Conservation (phyloP, 768 basidiomycete species). For the Leucocoprinus birnbaumii region DNA sequence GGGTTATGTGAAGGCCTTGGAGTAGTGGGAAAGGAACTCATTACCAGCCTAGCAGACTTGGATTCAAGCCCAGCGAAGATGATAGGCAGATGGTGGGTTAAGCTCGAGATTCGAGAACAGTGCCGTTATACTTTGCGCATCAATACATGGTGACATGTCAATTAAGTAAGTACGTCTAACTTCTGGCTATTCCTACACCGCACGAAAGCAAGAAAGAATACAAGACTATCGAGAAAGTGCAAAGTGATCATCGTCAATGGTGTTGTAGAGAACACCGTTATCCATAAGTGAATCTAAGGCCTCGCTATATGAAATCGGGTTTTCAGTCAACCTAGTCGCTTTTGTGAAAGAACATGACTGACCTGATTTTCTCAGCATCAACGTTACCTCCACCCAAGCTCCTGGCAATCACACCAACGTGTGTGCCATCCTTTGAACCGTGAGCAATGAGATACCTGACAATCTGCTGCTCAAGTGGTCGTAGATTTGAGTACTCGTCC, state of each 20-base stretch:
- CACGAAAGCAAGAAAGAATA: slow-evolving; percentile 4
- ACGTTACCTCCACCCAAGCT: slow-evolving; percentile 43
- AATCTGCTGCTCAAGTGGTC: slow-evolving; percentile 59
- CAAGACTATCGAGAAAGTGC: slow-evolving; percentile 39
- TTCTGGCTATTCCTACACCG: slow-evolving; percentile 3
- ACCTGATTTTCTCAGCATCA: slow-evolving; percentile 66
- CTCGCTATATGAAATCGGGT: slow-evolving; percentile 36
- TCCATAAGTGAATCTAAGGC: slow-evolving; percentile 79
- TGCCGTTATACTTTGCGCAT: not conserved
- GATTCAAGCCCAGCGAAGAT: not conserved
- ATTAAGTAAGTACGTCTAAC: slow-evolving; percentile 3
- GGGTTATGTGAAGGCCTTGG: no score
- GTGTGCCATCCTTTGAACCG: slow-evolving; percentile 65
- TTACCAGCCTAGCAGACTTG: not conserved
- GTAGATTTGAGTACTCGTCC: slow-evolving; percentile 54
- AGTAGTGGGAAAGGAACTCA: not conserved
- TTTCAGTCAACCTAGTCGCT: not conserved
- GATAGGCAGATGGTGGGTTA: not conserved
- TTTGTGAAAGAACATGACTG: slow-evolving; percentile 11
- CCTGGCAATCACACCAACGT: slow-evolving; percentile 70
- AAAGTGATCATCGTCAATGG: slow-evolving; percentile 81
- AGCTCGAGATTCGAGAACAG: not conserved
- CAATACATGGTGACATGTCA: not conserved
- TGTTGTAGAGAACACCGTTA: slow-evolving; percentile 77
- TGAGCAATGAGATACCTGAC: slow-evolving; percentile 52